These are phyloP conservation scores for Apiotrichum sp. DNA, from an alignment of 1,284 basidiomycete genomes.

Conservation along the genomic window DNA sequence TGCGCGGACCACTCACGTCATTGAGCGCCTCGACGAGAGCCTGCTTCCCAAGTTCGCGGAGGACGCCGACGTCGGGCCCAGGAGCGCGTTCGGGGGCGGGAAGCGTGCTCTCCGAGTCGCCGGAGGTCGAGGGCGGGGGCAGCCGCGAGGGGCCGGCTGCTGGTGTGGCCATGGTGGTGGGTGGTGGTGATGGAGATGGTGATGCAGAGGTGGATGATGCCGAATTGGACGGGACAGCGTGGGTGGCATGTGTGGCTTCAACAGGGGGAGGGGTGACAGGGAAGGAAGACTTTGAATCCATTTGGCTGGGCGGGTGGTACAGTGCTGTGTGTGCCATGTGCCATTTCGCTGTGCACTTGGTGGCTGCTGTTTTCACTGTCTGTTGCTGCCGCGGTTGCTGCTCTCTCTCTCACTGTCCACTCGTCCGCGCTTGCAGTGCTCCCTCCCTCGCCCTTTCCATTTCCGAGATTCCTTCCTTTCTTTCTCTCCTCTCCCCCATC, in stretches of 20 bases:
- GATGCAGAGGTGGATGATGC: not conserved
- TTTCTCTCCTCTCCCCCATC: not conserved
- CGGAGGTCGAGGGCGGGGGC: slow-evolving; percentile 40
- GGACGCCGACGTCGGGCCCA: slow-evolving; percentile 60
- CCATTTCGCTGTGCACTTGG: no score
- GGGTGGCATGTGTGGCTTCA: no score
- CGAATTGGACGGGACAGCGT: no score
- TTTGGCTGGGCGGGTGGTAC: no score
- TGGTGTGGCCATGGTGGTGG: slow-evolving; percentile 10
- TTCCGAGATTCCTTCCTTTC: not conserved
- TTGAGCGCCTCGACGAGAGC: slow-evolving; percentile 74
- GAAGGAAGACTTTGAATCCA: no score
- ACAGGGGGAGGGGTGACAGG: no score
- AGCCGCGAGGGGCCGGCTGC: slow-evolving; percentile 22
- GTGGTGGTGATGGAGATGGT: not conserved
- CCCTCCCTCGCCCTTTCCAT: not conserved
- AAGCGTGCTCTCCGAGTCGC: slow-evolving; percentile 36
- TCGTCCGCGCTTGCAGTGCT: no score
- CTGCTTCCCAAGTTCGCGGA: slow-evolving; percentile 70
- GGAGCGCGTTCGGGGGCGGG: slow-evolving; percentile 17
- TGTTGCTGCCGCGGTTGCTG: no score
- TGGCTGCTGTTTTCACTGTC: not conserved
- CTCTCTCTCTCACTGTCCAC: not conserved
- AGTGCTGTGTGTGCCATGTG: no score
- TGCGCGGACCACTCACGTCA: slow-evolving; percentile 53